Evolutionary conservation across 208 protist species (phyloP), one percentile per base, ranked within the genome.

Genomic region (Trypanosoma platydactyli): DNA sequence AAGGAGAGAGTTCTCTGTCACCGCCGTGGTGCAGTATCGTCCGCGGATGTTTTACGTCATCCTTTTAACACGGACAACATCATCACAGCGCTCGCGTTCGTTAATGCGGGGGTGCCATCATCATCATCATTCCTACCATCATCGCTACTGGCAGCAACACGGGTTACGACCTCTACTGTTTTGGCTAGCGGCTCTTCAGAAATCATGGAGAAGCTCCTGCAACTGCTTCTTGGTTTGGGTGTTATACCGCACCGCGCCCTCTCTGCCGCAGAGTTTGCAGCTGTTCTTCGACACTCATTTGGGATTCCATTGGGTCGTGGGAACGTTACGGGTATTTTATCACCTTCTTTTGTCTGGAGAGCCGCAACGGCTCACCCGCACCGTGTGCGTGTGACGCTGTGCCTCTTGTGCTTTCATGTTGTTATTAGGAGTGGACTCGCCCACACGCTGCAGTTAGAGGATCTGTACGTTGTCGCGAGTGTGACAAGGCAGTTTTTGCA

Each of bases 321-420:
- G 27, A 16, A 41, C 27, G 75, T 77, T 1, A 65, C 59, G 11
- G 79, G 77, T 57, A 80, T 82, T 75, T 54, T 89, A 11, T 89
- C 83, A 7, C 86, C 83, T 1, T 82, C 86, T 0, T 62, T 69
- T 50, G 83, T 92, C 42, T 92, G 86, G 86, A 74, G 79, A 35
- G 67, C 56, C 42, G 70, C 74, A 15, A 64, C 42, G 4, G 64
- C 71, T 40, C 65, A 77, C 27, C 77, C 83, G 6, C 71, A 65
- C 11, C 72, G 65, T 30, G 67, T 83, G 9, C 86, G 86, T 53
- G 61, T 63, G 4, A 61, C 71, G 5, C 65, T 92, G 41, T 88
- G 83, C 40, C 50, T 89, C 0, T 55, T 88, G 22, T 81, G 81
- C 63, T 89, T 92, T 51, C 83, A 86, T 12, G 77, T 83, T 12